Percentiles rank a stretch among this genome's conserved stretches.
Conservation (phyloP, 306 rosid species). For the Prunus campanulata region DNA sequence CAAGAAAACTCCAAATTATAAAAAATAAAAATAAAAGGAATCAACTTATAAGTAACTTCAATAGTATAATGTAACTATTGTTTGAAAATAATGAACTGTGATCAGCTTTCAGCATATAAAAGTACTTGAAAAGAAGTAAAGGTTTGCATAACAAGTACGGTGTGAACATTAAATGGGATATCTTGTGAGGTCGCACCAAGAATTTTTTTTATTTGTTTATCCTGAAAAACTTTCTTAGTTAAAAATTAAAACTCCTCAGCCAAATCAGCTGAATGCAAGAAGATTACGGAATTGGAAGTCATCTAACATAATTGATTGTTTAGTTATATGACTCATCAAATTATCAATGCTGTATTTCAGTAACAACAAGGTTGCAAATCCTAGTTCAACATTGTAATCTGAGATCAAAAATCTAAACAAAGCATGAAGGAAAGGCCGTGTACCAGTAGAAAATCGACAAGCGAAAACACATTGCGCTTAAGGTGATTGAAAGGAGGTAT, state of each 20-base stretch:
- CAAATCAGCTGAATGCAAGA: neutral
- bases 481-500: conserved; percentile 69
- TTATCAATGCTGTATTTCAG: neutral
- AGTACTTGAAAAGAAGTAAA: neutral
- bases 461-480: conserved; percentile 50
- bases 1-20: conserved; percentile 26
- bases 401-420: neutral
- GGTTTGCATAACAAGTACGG: neutral
- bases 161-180: neutral
- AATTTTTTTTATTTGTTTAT: neutral
- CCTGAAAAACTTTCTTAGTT: neutral
- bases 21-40: neutral
- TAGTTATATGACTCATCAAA: neutral
- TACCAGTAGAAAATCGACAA: conserved; percentile 73
- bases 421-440: neutral
- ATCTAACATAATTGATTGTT: neutral
- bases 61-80: neutral
- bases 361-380: neutral
- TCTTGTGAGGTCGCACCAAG: neutral
- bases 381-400: neutral
- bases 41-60: neutral
- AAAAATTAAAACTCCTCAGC: neutral
- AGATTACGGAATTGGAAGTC: neutral
- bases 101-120: neutral
- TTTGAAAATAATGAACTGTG: neutral